Evolutionary conservation across 768 basidiomycete species (phyloP).

Genomic region (Psilocybe sp.): DNA sequence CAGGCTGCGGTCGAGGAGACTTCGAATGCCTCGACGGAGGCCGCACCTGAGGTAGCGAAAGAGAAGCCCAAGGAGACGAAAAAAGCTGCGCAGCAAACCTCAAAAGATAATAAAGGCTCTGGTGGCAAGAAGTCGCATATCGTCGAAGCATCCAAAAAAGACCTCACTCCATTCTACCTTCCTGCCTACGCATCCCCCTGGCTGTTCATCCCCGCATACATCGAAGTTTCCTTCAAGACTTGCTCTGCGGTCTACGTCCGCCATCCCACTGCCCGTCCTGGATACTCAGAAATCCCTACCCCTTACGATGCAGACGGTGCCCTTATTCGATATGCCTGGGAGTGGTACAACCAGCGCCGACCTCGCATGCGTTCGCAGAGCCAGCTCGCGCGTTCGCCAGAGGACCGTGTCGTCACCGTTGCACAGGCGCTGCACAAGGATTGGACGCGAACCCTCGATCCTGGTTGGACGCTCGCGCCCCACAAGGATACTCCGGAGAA

Average conservation of each 20-base stretch:
- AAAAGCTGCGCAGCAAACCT: slow-evolving; percentile 2
- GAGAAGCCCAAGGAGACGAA: neutral
- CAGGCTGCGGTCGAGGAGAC: neutral
- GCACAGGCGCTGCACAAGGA: slow-evolving; percentile 27
- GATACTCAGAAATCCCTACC: slow-evolving; percentile 92
- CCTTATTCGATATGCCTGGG: slow-evolving; percentile 90
- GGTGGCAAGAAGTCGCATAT: no score
- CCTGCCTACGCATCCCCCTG: slow-evolving; percentile 87
- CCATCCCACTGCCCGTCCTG: slow-evolving; percentile 94
- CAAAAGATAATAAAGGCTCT: slow-evolving; percentile 1
- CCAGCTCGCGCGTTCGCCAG: slow-evolving; percentile 62
- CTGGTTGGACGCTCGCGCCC: slow-evolving; percentile 4
- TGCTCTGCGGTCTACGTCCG: slow-evolving; percentile 93
- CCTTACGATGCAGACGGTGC: slow-evolving; percentile 97
- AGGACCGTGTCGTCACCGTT: slow-evolving; percentile 51
- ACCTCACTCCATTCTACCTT: slow-evolving; percentile 75
- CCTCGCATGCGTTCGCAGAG: slow-evolving; percentile 64
- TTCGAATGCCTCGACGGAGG: neutral
- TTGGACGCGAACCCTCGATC: slow-evolving; percentile 7
- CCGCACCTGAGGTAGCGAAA: slow-evolving; percentile 1
- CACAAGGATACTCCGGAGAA: neutral
- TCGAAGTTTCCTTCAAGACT: slow-evolving; percentile 78
- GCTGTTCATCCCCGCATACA: slow-evolving; percentile 77
- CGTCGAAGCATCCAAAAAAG: slow-evolving; percentile 1
- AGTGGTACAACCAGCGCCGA: slow-evolving; percentile 82